A percentile compares a stretch with the other conserved stretches of the same genome.
Conservation (phyloP, 345 rosid species). For the Kernera saxatilis region DNA sequence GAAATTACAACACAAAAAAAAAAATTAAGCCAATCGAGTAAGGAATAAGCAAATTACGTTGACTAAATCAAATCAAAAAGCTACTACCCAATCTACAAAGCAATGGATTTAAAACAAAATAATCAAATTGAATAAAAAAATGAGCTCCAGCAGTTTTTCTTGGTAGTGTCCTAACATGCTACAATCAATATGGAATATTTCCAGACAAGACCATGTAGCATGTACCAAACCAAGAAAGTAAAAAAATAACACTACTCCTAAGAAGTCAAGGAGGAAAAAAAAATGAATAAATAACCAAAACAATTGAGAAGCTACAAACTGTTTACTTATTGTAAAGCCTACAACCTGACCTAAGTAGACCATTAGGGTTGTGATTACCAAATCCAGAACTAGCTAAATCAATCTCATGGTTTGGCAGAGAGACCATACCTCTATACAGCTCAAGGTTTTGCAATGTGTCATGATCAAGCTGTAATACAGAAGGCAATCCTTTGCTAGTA, state of each 20-base stretch:
- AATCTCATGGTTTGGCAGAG: not conserved
- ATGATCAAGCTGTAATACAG: slow-evolving; percentile 76
- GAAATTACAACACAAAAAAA: not conserved
- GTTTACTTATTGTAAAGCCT: not conserved
- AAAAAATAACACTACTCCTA: not conserved
- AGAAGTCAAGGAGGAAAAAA: not conserved
- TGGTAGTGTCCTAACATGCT: slow-evolving; percentile 4
- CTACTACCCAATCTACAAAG: not conserved
- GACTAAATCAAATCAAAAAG: not conserved
- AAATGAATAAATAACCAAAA: not conserved
- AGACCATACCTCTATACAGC: slow-evolving; percentile 62
- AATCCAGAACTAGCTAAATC: slow-evolving; percentile 2
- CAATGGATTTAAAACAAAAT: not conserved
- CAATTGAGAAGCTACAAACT: not conserved
- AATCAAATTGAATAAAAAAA: not conserved
- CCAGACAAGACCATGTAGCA: not conserved
- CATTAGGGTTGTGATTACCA: not conserved
- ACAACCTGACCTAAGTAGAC: not conserved
- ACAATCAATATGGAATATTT: slow-evolving; percentile 1
- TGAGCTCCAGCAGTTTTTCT: not conserved
- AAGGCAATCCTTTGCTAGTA: slow-evolving; percentile 66
- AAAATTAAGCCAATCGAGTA: not conserved
- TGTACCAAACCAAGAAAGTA: not conserved
- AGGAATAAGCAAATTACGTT: slow-evolving; percentile 3
- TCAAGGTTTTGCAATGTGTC: slow-evolving; percentile 82